Evolutionary conservation across 768 basidiomycete species (phyloP).

Genomic region (Xerocomellus amylosporus): DNA sequence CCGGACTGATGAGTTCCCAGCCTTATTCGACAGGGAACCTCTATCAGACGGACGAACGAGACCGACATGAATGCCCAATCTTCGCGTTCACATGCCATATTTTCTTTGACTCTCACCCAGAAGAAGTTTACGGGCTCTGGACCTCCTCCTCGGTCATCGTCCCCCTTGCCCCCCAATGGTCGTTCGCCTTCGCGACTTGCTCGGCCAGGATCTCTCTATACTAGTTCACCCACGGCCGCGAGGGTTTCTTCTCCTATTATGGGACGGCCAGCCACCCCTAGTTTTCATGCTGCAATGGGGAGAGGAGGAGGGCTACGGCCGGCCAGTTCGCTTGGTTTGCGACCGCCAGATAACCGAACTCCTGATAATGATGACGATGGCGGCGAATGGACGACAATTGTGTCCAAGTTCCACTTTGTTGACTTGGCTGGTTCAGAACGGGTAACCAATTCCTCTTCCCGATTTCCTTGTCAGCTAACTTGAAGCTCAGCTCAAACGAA

Average conservation of each 20-base stretch:
- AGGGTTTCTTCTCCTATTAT: conserved; percentile 74
- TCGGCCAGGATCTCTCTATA: conserved; percentile 78
- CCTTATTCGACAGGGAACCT: conserved; percentile 84
- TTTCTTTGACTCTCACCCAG: conserved; percentile 92
- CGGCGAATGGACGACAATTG: conserved; percentile 86
- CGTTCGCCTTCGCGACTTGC: conserved; percentile 77
- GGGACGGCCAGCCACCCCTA: conserved; percentile 76
- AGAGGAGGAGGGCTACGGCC: conserved; percentile 68
- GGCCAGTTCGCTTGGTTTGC: conserved; percentile 73
- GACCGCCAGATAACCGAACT: conserved; percentile 46
- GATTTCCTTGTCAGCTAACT: conserved; percentile 15
- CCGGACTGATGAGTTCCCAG: conserved; percentile 41
- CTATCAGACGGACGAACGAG: conserved; percentile 90
- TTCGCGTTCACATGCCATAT: conserved; percentile 98
- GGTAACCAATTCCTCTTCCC: conserved; percentile 40
- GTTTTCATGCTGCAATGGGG: conserved; percentile 72
- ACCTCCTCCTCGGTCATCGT: conserved; percentile 69
- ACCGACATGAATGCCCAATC: conserved; percentile 99
- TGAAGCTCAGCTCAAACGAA: conserved; percentile 77
- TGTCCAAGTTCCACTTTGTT: conserved; percentile 98
- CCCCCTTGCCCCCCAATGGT: conserved; percentile 69
- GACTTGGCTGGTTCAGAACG: conserved; percentile 97
- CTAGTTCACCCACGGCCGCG: conserved; percentile 33
- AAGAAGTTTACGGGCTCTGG: conserved; percentile 77
- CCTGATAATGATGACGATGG: conserved; percentile 53